Conservation (phyloP, 176 grass and related monocot species). For the Avena eriantha region DNA sequence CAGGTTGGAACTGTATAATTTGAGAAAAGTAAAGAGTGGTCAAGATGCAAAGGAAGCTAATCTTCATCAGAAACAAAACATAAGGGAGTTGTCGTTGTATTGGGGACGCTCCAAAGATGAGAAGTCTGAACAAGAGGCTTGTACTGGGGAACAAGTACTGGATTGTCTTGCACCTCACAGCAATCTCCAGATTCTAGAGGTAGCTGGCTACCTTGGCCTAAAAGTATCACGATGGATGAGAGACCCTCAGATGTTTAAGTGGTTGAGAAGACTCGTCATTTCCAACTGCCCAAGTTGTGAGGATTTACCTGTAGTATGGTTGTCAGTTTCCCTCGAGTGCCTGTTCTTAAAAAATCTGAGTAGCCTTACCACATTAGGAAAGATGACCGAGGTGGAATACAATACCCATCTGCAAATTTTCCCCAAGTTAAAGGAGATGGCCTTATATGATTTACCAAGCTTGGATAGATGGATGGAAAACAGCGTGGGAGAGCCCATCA, state of each 20-base stretch:
- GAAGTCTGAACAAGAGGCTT: not conserved
- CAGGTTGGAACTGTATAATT: constrained; percentile 23
- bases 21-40: not conserved
- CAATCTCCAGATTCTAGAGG: not conserved
- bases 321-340: not conserved
- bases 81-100: not conserved
- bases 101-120: not conserved
- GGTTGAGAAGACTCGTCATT: not conserved
- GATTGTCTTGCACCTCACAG: constrained; percentile 4
- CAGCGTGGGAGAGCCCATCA: not conserved
- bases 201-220: not conserved
- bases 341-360: fast-evolving
- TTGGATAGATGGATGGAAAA: constrained; percentile 23
- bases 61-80: constrained; percentile 10
- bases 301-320: not conserved
- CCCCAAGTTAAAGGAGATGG: not conserved
- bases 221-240: constrained; percentile 30
- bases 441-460: fast-evolving
- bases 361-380: not conserved
- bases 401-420: not conserved
- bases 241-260: not conserved
- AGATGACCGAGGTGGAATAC: not conserved
- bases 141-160: not conserved
- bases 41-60: not conserved
- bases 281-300: not conserved